Conservation (phyloP, 805 yeast genomes). For the Ogataea trehaloabstinens region DNA sequence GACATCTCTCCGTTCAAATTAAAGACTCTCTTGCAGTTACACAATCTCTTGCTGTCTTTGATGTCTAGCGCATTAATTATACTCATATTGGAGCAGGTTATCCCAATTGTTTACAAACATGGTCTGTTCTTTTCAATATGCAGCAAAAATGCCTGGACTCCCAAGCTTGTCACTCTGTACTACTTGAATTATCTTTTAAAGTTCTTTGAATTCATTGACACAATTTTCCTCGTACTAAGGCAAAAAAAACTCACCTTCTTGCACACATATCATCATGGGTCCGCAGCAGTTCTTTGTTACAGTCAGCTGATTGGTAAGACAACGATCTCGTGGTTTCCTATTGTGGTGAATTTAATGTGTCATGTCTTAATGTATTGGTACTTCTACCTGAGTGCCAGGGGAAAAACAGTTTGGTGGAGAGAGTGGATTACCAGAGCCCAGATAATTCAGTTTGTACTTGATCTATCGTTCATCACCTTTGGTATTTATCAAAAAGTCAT, state of each 20-base stretch:
- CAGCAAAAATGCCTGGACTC: conserved; percentile 65
- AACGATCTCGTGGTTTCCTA: conserved; percentile 80
- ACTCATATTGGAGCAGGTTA: conserved; percentile 65
- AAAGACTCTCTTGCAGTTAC: conserved; percentile 68
- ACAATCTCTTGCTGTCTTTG: conserved; percentile 62
- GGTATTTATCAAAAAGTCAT: conserved; percentile 68
- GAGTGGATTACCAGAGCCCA: conserved; percentile 88
- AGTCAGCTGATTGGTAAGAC: conserved; percentile 76
- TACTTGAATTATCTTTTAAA: conserved; percentile 76
- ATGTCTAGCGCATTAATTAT: conserved; percentile 58
- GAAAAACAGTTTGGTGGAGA: conserved; percentile 88
- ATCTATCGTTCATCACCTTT: conserved; percentile 71
- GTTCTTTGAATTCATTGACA: conserved; percentile 70
- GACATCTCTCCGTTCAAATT: conserved; percentile 60
- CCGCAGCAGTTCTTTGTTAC: conserved; percentile 79
- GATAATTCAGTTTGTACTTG: conserved; percentile 73
- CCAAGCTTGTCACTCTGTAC: conserved; percentile 63
- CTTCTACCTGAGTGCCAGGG: conserved; percentile 78
- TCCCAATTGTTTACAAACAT: conserved; percentile 63
- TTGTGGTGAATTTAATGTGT: conserved; percentile 68
- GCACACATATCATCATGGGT: conserved; percentile 87
- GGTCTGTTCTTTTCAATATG: conserved; percentile 75
- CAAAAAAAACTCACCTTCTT: conserved; percentile 74
- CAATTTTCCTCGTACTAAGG: conserved; percentile 73
- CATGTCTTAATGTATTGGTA: conserved; percentile 87